Conservation (phyloP, 2,329 filamentous ascomycete genomes). For the Rutstroemia sp. region DNA sequence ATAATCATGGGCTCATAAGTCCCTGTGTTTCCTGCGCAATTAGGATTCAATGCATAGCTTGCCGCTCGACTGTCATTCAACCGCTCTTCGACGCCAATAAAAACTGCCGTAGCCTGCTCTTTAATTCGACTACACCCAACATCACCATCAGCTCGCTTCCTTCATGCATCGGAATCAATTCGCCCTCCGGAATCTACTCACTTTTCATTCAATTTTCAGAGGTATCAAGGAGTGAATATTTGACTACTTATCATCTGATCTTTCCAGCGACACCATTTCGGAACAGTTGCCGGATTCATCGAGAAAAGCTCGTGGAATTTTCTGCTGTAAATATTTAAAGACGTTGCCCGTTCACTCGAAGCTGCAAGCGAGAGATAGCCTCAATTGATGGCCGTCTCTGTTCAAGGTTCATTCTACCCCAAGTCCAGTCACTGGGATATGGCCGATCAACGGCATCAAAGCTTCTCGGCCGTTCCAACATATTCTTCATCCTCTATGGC, state of each 20-base stretch:
- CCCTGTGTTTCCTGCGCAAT: conserved; percentile 12
- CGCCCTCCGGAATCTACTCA: background rate
- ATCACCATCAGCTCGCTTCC: conserved; percentile 5
- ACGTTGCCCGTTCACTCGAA: conserved; percentile 8
- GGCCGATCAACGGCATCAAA: conserved; percentile 22
- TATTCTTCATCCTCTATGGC: conserved; percentile 22
- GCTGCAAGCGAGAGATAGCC: conserved; percentile 10
- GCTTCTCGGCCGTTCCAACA: conserved; percentile 19
- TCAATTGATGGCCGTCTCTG: conserved; percentile 30
- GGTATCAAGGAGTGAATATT: conserved; percentile 5
- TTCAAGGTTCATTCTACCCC: conserved; percentile 25
- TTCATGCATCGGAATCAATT: conserved; percentile 2
- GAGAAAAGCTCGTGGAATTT: background rate
- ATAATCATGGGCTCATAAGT: conserved; percentile 17
- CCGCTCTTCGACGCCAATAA: conserved; percentile 6
- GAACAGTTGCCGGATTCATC: background rate
- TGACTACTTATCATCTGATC: background rate
- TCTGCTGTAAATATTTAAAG: background rate
- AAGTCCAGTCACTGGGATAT: conserved; percentile 27
- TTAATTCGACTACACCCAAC: background rate
- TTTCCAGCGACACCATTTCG: background rate
- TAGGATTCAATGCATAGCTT: conserved; percentile 1
- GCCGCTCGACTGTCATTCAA: conserved; percentile 4
- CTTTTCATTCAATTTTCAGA: conserved; percentile 1
- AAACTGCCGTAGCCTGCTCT: conserved; percentile 6